phyloP scores from a whole-genome alignment of 495 filamentous ascomycete species.

The Hypoxylon crocopeplum region DNA sequence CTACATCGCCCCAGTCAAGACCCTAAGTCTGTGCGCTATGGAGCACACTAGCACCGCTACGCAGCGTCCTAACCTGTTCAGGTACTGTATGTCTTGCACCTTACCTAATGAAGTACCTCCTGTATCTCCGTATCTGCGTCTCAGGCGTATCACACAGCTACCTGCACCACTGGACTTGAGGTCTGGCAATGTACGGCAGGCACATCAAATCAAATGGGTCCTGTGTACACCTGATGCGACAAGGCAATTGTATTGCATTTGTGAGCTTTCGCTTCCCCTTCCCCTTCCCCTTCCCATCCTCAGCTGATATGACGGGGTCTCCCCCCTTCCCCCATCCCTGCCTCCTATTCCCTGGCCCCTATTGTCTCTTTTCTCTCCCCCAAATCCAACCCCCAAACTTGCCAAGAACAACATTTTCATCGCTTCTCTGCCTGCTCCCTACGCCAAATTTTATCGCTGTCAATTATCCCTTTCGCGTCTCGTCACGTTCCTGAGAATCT shows the following conservation, averaged over 20 bases:
- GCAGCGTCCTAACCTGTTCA: conserved; percentile 6
- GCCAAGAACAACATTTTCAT: conserved; percentile 47
- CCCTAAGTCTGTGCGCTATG: conserved; percentile 9
- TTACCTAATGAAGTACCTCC: conserved; percentile 7
- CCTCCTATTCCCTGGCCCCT: conserved; percentile 23
- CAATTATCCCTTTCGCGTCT: conserved; percentile 17
- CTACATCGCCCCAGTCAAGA: background rate
- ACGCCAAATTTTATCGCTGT: conserved; percentile 5
- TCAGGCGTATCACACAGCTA: conserved; percentile 20
- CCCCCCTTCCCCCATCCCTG: conserved; percentile 10
- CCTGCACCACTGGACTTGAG: too few relatives aligned
- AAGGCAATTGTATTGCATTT: conserved; percentile 7
- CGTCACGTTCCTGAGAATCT: conserved; percentile 24
- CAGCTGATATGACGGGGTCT: conserved; percentile 30
- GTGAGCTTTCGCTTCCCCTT: background rate
- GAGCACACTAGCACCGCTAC: background rate
- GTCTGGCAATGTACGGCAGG: too few relatives aligned
- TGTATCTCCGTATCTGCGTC: background rate
- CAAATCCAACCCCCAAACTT: conserved; percentile 42
- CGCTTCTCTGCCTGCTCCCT: conserved; percentile 18
- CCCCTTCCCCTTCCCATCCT: conserved; percentile 1
- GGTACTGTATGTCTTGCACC: background rate
- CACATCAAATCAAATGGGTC: conserved; percentile 16
- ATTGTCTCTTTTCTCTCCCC: conserved; percentile 36
- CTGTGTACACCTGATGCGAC: conserved; percentile 14